phyloP scores from a whole-genome alignment of 306 rosid species.

The Ormosia emarginata region DNA sequence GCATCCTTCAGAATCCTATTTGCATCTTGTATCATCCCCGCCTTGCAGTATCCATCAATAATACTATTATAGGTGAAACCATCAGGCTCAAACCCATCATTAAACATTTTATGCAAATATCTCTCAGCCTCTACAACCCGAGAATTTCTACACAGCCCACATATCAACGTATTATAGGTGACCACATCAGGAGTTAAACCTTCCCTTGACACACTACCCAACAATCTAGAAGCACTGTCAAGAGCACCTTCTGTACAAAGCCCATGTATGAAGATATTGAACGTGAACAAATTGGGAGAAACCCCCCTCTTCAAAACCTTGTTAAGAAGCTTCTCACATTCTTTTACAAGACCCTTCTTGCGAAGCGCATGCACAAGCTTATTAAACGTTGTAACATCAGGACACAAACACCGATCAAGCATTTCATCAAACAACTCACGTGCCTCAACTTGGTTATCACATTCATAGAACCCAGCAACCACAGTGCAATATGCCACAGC shows the following conservation, averaged over 20 bases:
- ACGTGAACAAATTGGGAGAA: conserved; percentile 71
- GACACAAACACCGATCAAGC: conserved; percentile 55
- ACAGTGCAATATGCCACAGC: conserved; percentile 82
- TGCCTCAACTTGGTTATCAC: conserved; percentile 39
- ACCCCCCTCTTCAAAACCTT: conserved; percentile 84
- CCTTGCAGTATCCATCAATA: conserved; percentile 77
- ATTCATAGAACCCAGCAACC: conserved; percentile 66
- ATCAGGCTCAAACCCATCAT: conserved; percentile 72
- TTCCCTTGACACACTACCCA: conserved; percentile 46
- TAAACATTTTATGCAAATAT: conserved; percentile 72
- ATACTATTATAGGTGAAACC: conserved; percentile 75
- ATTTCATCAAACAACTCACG: conserved; percentile 65
- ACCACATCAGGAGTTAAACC: conserved; percentile 79
- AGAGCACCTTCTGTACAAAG: conserved; percentile 59
- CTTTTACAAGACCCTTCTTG: conserved; percentile 64
- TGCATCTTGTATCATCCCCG: conserved; percentile 67
- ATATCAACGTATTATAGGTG: conserved; percentile 69
- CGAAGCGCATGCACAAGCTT: conserved; percentile 77
- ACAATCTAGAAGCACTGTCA: conserved; percentile 48
- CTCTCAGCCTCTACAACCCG: conserved; percentile 67
- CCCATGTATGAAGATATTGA: conserved; percentile 79
- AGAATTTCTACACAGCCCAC: conserved; percentile 69
- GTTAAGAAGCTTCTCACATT: conserved; percentile 62
- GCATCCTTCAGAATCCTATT: conserved; percentile 71
- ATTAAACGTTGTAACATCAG: conserved; percentile 64